A percentile compares a stretch with the other conserved stretches of the same genome.
These are phyloP conservation scores for Apiospora sp. DNA, from an alignment of 2,329 filamentous ascomycete species.

Conservation along the genomic window DNA sequence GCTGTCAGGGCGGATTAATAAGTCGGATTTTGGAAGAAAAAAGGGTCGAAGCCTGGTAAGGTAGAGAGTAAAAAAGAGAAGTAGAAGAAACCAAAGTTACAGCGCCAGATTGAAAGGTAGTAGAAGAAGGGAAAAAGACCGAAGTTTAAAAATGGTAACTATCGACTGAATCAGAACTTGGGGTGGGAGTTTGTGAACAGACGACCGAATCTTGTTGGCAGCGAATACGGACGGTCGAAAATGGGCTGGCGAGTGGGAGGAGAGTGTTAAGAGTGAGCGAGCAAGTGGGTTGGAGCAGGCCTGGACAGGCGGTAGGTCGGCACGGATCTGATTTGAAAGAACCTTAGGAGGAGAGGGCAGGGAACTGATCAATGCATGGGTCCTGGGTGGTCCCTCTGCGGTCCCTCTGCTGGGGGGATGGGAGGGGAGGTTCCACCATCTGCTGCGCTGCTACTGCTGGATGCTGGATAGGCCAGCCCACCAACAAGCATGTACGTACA, in stretches of 20 bases:
- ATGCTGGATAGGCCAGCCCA: neutral
- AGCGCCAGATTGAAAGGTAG: slow-evolving; percentile 12
- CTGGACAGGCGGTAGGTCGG: slow-evolving; percentile 20
- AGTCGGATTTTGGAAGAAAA: neutral
- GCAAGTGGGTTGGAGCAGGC: neutral
- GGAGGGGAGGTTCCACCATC: neutral
- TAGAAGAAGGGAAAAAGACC: neutral
- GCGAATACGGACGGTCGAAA: slow-evolving; percentile 1
- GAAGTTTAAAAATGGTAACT: slow-evolving; percentile 13
- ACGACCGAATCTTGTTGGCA: slow-evolving; percentile 19
- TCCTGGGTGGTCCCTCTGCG: neutral
- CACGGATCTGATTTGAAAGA: slow-evolving; percentile 22
- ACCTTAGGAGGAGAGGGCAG: slow-evolving; percentile 12
- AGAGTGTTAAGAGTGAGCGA: slow-evolving; percentile 7
- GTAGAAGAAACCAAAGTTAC: slow-evolving; percentile 9
- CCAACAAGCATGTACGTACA: too few relatives aligned
- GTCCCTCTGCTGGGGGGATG: neutral
- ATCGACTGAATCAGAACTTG: slow-evolving; percentile 20
- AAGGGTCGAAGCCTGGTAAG: neutral
- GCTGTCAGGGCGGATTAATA: slow-evolving; percentile 10
- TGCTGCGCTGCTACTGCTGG: neutral
- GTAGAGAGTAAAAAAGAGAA: neutral
- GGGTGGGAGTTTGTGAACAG: neutral
- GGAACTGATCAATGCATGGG: slow-evolving; percentile 19
- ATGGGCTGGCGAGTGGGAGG: neutral